Percentiles rank a stretch among this genome's conserved stretches.
Evolutionary conservation across 78 protist species (phyloP).

Genomic region (Dictyostelium capitatum): DNA sequence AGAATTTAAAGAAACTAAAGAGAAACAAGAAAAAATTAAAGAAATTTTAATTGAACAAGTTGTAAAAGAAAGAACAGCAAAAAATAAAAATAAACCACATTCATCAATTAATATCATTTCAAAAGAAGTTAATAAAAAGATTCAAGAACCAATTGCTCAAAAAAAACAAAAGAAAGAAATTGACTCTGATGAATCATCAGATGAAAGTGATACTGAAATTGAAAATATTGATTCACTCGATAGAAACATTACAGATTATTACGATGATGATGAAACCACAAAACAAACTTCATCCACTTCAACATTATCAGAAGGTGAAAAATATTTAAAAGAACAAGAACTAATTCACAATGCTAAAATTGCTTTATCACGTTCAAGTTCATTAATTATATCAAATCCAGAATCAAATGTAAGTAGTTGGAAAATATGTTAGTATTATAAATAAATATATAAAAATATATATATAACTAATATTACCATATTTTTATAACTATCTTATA

Average conservation of each 20-base stretch:
- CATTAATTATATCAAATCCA: constrained; percentile 47
- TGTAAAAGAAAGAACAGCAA: constrained; percentile 22
- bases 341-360: constrained; percentile 18
- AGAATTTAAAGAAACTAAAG: constrained; percentile 2
- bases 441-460: not conserved
- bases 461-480: not conserved
- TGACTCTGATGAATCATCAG: constrained; percentile 14
- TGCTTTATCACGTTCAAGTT: not conserved
- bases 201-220: constrained; percentile 1
- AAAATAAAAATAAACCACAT: not conserved
- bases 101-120: not conserved
- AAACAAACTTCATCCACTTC: not conserved
- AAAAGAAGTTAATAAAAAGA: constrained; percentile 14
- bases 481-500: not conserved
- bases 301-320: constrained; percentile 23
- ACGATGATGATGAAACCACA: not conserved
- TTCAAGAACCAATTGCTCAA: not conserved
- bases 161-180: constrained; percentile 26
- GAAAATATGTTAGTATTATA: not conserved
- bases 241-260: not conserved
- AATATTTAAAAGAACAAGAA: constrained; percentile 44
- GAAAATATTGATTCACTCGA: not conserved
- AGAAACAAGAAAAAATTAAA: constrained; percentile 6
- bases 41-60: constrained; percentile 8
- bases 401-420: constrained; percentile 44